Conservation (phyloP, 192 early-diverging fungal species). For the Pilobolus umbonatus region DNA sequence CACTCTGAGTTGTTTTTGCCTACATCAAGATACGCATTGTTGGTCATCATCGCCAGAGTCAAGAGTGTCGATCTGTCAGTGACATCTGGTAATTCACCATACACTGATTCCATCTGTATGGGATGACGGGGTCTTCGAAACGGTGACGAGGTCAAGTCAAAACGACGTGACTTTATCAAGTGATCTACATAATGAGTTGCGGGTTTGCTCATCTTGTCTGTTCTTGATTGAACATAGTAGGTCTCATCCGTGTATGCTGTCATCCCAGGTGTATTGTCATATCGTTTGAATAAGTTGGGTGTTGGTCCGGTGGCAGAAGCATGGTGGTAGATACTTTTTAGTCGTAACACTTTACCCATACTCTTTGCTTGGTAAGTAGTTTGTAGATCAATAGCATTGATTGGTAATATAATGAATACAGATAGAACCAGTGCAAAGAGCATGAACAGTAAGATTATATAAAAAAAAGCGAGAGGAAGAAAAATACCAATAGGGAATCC, state of each 20-base stretch:
- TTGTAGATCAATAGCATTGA: too few relatives aligned
- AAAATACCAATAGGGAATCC: too few relatives aligned
- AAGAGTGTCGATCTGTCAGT: constrained; percentile 68
- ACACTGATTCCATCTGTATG: constrained; percentile 7
- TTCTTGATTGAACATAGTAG: background rate
- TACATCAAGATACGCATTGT: constrained; percentile 76
- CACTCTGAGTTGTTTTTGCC: constrained; percentile 49
- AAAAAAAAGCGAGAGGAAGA: too few relatives aligned
- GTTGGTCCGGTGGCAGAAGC: constrained; percentile 21
- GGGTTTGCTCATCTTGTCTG: background rate
- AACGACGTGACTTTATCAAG: background rate
- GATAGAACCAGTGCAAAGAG: too few relatives aligned
- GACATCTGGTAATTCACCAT: constrained; percentile 57
- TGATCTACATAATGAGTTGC: background rate
- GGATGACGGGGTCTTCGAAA: background rate
- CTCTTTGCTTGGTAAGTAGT: too few relatives aligned
- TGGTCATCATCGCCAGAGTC: constrained; percentile 73
- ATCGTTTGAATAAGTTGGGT: constrained; percentile 25
- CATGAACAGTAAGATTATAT: too few relatives aligned
- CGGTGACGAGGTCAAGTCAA: too few relatives aligned
- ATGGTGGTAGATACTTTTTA: constrained; percentile 34
- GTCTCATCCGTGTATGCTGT: background rate
- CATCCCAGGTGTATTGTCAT: background rate
- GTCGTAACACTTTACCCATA: too few relatives aligned
- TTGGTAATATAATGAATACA: too few relatives aligned